A percentile compares a stretch with the other conserved stretches of the same genome.
Conservation (phyloP, 2,329 filamentous ascomycete genomes). For the Gyromitra esculenta region DNA sequence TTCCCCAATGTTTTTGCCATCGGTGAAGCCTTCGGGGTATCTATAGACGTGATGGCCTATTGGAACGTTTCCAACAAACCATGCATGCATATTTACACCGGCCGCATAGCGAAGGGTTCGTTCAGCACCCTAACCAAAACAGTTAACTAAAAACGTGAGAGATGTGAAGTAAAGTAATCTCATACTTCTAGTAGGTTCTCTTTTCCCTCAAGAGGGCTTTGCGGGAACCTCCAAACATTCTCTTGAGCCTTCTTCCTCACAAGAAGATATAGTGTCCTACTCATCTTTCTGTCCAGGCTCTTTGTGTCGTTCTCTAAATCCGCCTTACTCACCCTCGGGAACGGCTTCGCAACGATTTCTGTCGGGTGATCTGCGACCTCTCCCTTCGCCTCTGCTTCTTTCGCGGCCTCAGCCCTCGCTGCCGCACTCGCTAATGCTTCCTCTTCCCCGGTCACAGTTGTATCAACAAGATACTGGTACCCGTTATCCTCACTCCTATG, state of each 20-base stretch:
- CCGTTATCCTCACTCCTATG: slow-evolving; percentile 70
- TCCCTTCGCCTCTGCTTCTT: slow-evolving; percentile 44
- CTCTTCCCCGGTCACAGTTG: slow-evolving; percentile 61
- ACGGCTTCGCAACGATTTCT: slow-evolving; percentile 74
- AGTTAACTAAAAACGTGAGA: slow-evolving; percentile 26
- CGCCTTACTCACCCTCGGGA: slow-evolving; percentile 77
- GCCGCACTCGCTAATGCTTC: slow-evolving; percentile 31
- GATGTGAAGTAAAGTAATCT: slow-evolving; percentile 57
- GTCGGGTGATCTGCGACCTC: slow-evolving; percentile 60
- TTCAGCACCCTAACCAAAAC: slow-evolving; percentile 75
- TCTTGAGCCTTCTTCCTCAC: slow-evolving; percentile 74
- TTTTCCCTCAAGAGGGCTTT: slow-evolving; percentile 72
- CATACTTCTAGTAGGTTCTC: slow-evolving; percentile 84
- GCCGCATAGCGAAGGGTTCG: slow-evolving; percentile 79
- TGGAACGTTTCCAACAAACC: slow-evolving; percentile 91
- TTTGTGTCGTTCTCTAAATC: slow-evolving; percentile 77
- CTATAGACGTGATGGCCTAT: slow-evolving; percentile 78
- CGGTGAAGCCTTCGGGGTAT: slow-evolving; percentile 62
- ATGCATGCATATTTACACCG: slow-evolving; percentile 97
- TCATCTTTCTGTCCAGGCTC: slow-evolving; percentile 81
- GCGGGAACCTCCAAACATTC: slow-evolving; percentile 80
- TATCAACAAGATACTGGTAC: slow-evolving; percentile 65
- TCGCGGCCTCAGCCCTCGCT: slow-evolving; percentile 56
- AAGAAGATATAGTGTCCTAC: slow-evolving; percentile 85
- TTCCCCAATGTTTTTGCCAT: slow-evolving; percentile 67